Evolutionary conservation across 805 yeast species (phyloP).

Genomic region (Saccharomycopsis sp.): DNA sequence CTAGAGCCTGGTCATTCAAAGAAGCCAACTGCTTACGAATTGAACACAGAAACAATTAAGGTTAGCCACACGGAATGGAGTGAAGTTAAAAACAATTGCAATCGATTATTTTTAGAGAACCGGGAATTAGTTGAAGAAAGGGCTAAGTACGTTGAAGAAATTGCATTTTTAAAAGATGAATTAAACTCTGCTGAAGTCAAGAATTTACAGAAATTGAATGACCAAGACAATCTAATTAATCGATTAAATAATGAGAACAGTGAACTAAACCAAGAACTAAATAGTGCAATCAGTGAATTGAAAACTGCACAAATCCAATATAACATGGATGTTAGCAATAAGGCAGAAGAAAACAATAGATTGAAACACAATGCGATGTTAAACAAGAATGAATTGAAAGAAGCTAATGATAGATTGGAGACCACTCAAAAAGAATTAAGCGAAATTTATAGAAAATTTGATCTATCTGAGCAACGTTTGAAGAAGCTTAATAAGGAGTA

Average conservation of each 20-base stretch:
- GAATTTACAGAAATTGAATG: conserved; percentile 16
- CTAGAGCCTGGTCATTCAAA: background rate
- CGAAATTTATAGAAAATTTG: conserved; percentile 3
- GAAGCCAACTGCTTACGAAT: background rate
- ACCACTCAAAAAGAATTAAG: background rate
- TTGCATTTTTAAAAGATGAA: conserved; percentile 1
- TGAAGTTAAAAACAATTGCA: conserved; percentile 21
- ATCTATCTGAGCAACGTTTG: conserved; percentile 4
- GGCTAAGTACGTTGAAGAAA: conserved; percentile 1
- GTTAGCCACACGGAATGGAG: conserved; percentile 18
- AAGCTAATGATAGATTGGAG: background rate
- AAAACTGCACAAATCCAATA: conserved; percentile 1
- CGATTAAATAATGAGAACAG: conserved; percentile 19
- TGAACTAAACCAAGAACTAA: conserved; percentile 14
- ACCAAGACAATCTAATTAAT: conserved; percentile 21
- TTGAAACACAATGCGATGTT: conserved; percentile 3
- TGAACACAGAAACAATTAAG: conserved; percentile 11
- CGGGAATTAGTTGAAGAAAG: conserved; percentile 11
- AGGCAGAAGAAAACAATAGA: background rate
- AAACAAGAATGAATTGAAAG: background rate
- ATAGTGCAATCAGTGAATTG: conserved; percentile 11
- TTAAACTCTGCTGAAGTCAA: background rate
- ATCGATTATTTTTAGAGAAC: conserved; percentile 25
- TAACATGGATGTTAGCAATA: background rate
- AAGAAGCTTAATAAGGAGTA: conserved; percentile 5